Evolutionary conservation across 257 asterid genomes (phyloP).

Genomic region (Solanum clarkiae): DNA sequence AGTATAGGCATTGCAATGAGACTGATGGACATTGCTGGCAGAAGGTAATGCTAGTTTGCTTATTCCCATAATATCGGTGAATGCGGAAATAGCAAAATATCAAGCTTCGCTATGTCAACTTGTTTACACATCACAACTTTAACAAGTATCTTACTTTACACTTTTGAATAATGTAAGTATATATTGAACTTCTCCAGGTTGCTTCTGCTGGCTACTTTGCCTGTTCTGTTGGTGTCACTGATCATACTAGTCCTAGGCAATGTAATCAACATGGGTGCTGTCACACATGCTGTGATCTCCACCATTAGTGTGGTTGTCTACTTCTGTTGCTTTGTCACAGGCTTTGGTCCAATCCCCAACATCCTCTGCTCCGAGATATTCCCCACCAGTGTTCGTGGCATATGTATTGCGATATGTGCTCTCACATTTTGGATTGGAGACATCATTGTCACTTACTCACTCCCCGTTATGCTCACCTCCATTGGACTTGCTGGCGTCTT

Average conservation of each 20-base stretch:
- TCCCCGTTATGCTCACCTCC: slow-evolving; percentile 65
- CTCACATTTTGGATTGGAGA: slow-evolving; percentile 82
- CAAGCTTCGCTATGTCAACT: background rate
- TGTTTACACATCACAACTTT: background rate
- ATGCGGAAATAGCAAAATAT: background rate
- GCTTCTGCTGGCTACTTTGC: slow-evolving; percentile 74
- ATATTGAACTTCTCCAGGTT: slow-evolving; percentile 2
- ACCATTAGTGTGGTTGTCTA: slow-evolving; percentile 67
- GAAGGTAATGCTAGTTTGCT: slow-evolving; percentile 42
- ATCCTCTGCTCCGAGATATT: slow-evolving; percentile 93
- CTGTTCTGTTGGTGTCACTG: slow-evolving; percentile 52
- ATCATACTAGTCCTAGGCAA: slow-evolving; percentile 55
- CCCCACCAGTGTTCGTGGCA: slow-evolving; percentile 89
- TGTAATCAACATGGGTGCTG: slow-evolving; percentile 36
- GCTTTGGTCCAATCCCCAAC: slow-evolving; percentile 94
- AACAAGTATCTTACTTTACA: background rate
- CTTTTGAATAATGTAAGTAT: background rate
- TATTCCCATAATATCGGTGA: background rate
- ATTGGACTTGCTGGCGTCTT: slow-evolving; percentile 71
- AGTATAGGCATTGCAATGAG: slow-evolving; percentile 93
- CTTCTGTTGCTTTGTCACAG: slow-evolving; percentile 89
- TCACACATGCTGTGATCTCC: slow-evolving; percentile 59
- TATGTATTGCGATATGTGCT: slow-evolving; percentile 93
- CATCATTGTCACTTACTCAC: slow-evolving; percentile 65
- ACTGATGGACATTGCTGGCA: slow-evolving; percentile 89